Conservation (phyloP, 176 grass and related monocot species). For the Cocos nucifera region DNA sequence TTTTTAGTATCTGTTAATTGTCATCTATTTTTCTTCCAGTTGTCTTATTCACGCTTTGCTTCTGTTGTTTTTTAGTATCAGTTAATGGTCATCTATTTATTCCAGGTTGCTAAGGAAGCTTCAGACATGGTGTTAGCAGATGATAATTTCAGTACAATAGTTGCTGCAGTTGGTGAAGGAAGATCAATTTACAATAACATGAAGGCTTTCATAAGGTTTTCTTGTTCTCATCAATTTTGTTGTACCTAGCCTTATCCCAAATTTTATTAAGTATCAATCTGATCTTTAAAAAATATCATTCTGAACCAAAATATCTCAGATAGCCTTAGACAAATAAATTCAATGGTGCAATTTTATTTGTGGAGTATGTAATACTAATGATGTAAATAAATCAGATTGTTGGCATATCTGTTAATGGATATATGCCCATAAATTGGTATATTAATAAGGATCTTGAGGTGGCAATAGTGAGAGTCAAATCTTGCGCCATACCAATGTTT, state of each 20-base stretch:
- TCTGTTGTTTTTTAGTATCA: conserved; percentile 4
- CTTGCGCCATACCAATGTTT: too few species aligned
- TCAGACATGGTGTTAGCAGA: conserved; percentile 97
- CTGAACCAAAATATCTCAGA: too few species aligned
- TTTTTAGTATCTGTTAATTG: too few species aligned
- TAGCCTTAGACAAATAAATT: too few species aligned
- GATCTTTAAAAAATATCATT: not conserved
- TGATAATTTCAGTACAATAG: conserved; percentile 96
- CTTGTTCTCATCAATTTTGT: not conserved
- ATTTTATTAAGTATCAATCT: not conserved
- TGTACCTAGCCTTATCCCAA: not conserved
- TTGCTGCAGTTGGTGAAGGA: conserved; percentile 92
- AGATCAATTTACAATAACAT: conserved; percentile 99
- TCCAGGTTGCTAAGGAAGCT: conserved; percentile 56
- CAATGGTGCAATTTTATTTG: too few species aligned
- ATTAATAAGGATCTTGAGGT: too few species aligned
- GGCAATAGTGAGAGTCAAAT: too few species aligned
- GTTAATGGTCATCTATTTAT: not conserved
- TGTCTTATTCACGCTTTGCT: conserved; percentile 31
- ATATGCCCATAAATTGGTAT: too few species aligned
- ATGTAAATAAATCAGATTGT: too few species aligned
- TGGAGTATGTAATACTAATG: too few species aligned
- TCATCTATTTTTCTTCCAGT: not conserved
- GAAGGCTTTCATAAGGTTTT: conserved; percentile 94
- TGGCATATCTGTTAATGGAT: too few species aligned